A percentile compares a stretch with the other conserved stretches of the same genome.
Conservation (phyloP, 352 stramenopile genomes). For the Thraustochytrium sp. region DNA sequence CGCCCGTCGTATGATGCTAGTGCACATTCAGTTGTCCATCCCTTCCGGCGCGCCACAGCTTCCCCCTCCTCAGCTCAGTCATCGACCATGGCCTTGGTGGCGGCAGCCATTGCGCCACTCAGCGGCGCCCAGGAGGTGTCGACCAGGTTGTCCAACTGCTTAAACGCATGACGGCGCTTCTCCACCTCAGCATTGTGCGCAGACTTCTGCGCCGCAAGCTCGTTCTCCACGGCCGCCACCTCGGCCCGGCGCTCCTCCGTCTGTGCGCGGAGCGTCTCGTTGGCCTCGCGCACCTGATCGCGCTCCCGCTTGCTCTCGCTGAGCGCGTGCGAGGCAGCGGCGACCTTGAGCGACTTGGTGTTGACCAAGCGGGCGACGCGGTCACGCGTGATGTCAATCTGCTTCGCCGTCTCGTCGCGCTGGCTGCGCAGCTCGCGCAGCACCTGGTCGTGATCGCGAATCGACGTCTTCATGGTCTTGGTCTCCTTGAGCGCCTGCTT, state of each 20-base stretch:
- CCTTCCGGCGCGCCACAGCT: background rate
- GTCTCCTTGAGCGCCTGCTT: constrained; percentile 24
- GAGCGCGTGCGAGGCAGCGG: constrained; percentile 23
- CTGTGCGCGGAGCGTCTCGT: background rate
- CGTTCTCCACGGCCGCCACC: background rate
- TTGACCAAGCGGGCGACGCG: background rate
- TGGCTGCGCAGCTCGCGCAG: constrained; percentile 10
- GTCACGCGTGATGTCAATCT: constrained; percentile 22
- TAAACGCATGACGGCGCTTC: background rate
- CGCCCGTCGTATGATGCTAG: no score
- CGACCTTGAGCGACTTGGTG: constrained; percentile 33
- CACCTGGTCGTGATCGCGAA: constrained; percentile 7
- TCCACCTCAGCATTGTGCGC: background rate
- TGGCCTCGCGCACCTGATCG: background rate
- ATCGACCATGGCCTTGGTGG: background rate
- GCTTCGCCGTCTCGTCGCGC: background rate
- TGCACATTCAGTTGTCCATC: background rate
- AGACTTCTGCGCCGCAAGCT: background rate
- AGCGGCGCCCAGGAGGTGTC: background rate
- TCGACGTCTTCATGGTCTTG: constrained; percentile 15
- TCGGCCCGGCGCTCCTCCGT: background rate
- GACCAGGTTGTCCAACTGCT: background rate
- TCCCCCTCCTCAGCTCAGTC: background rate
- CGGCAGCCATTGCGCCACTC: background rate
- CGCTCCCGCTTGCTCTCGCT: constrained; percentile 19